These are phyloP conservation scores for Kazachstania africana DNA, from an alignment of 805 yeast genomes.

Conservation along the genomic window DNA sequence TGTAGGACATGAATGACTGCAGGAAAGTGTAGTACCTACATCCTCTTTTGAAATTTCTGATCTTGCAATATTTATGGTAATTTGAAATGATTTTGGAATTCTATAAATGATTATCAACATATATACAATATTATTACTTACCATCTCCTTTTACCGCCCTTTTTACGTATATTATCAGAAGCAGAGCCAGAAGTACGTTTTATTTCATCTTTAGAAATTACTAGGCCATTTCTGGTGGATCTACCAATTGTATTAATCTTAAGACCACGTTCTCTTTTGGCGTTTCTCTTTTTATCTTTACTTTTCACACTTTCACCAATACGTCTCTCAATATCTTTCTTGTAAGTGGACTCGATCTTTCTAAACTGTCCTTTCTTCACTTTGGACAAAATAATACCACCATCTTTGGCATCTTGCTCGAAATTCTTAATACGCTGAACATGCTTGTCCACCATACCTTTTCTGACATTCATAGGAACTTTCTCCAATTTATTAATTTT, in stretches of 20 bases:
- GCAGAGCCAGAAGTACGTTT: slow-evolving; percentile 17
- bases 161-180: not conserved
- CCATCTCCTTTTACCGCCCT: not conserved
- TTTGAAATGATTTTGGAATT: too few relatives aligned
- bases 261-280: slow-evolving; percentile 63
- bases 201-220: slow-evolving; percentile 57
- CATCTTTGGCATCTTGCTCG: slow-evolving; percentile 74
- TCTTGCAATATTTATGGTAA: not conserved
- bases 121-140: not conserved
- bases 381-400: slow-evolving; percentile 78
- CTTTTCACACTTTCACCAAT: slow-evolving; percentile 41
- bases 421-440: slow-evolving; percentile 39
- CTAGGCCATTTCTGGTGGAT: slow-evolving; percentile 68
- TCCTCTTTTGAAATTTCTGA: not conserved
- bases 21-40: too few relatives aligned
- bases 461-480: slow-evolving; percentile 82
- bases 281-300: slow-evolving; percentile 30
- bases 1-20: too few relatives aligned
- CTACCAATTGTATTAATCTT: slow-evolving; percentile 66
- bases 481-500: slow-evolving; percentile 40
- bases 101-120: too few relatives aligned
- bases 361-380: slow-evolving; percentile 58
- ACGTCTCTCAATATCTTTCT: slow-evolving; percentile 28
- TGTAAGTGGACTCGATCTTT: slow-evolving; percentile 37
- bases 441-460: slow-evolving; percentile 63